phyloP scores from a whole-genome alignment of 805 yeast species.

The Candida vaughaniae region DNA sequence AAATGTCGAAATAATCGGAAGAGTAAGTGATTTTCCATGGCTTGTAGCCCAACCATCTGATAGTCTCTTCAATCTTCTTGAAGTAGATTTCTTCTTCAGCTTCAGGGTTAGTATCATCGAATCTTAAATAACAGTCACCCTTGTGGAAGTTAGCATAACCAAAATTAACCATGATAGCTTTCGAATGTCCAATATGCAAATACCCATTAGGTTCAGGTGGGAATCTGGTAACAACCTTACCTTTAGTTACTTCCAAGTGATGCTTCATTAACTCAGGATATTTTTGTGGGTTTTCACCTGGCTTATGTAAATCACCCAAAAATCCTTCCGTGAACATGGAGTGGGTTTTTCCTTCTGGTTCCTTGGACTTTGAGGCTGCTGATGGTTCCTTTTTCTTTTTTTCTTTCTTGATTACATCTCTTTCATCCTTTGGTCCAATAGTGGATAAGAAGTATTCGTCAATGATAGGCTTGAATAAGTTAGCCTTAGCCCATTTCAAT shows the following conservation, averaged over 20 bases:
- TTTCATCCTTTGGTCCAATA: slow-evolving; percentile 94
- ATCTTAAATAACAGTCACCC: slow-evolving; percentile 90
- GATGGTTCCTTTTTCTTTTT: slow-evolving; percentile 42
- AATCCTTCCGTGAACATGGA: slow-evolving; percentile 95
- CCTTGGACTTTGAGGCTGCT: slow-evolving; percentile 6
- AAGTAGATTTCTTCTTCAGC: slow-evolving; percentile 95
- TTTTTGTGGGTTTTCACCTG: slow-evolving; percentile 93
- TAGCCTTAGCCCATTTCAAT: slow-evolving; percentile 91
- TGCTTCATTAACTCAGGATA: slow-evolving; percentile 79
- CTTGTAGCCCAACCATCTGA: slow-evolving; percentile 88
- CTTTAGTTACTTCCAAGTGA: slow-evolving; percentile 76
- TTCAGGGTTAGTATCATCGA: slow-evolving; percentile 98
- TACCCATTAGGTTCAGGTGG: slow-evolving; percentile 99
- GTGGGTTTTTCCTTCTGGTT: slow-evolving; percentile 33
- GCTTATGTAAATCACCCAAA: slow-evolving; percentile 89
- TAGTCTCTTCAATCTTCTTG: slow-evolving; percentile 77
- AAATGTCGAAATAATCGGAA: slow-evolving; percentile 87
- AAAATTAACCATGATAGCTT: slow-evolving; percentile 96
- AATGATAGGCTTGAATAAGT: slow-evolving; percentile 79
- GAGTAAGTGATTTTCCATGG: slow-evolving; percentile 97
- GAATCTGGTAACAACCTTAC: slow-evolving; percentile 87
- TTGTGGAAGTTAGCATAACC: slow-evolving; percentile 89
- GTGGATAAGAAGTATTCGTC: slow-evolving; percentile 71
- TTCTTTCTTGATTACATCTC: slow-evolving; percentile 81
- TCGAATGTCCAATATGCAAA: slow-evolving; percentile 95